Conservation (phyloP, 345 rosid genomes). For the Salix caprea region DNA sequence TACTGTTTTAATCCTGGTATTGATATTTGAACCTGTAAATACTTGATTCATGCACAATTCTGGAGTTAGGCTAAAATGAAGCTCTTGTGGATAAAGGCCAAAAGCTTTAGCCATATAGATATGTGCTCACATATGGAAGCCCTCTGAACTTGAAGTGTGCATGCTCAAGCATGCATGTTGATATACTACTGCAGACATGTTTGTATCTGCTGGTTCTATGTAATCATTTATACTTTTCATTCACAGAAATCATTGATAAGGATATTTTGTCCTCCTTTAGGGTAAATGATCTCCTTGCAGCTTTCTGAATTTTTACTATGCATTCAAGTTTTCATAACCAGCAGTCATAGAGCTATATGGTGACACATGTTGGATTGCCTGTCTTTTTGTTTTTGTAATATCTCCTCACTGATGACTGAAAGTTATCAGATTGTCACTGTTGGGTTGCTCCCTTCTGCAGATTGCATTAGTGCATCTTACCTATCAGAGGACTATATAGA, state of each 20-base stretch:
- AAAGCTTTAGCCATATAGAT: not conserved
- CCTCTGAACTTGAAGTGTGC: not conserved
- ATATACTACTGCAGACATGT: not conserved
- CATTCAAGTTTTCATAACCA: not conserved
- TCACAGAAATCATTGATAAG: not conserved
- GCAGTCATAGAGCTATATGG: not conserved
- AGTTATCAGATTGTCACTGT: not conserved
- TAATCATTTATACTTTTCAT: not conserved
- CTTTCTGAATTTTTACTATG: not conserved
- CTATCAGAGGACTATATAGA: not conserved
- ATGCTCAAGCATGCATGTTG: not conserved
- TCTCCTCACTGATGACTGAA: not conserved
- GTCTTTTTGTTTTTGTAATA: not conserved
- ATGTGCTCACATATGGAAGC: not conserved
- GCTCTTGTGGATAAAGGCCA: not conserved
- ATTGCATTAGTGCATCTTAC: not conserved
- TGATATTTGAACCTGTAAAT: not conserved
- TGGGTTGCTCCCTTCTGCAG: not conserved
- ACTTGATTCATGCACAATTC: not conserved
- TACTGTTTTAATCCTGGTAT: not conserved
- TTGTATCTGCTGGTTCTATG: not conserved
- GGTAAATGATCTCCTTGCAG: not conserved
- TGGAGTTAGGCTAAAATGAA: not conserved
- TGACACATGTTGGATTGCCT: not conserved
- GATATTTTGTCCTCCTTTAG: not conserved